Evolutionary conservation across 192 early-diverging fungal species (phyloP).

Genomic region (Podila clonocystis): DNA sequence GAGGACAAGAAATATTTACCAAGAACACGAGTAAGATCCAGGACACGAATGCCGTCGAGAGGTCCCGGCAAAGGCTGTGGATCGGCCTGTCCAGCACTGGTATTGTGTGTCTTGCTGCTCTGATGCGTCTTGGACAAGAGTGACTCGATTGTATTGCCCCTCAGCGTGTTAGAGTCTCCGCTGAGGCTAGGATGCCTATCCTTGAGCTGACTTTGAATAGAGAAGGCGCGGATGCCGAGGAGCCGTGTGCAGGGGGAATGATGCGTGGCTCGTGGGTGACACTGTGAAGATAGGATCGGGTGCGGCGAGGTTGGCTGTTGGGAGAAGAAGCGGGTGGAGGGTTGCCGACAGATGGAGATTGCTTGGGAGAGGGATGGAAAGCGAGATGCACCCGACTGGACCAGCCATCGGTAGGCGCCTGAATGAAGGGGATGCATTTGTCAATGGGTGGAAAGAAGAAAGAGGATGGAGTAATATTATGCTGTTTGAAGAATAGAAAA

Average conservation of each 20-base stretch:
- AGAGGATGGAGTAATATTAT: not conserved
- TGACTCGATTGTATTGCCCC: conserved; percentile 1
- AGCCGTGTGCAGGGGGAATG: not conserved
- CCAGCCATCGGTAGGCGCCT: not conserved
- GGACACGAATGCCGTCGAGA: conserved; percentile 69
- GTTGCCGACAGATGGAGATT: no score
- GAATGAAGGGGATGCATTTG: not conserved
- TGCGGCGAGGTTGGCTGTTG: no score
- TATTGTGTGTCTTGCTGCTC: not conserved
- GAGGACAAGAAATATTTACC: conserved; percentile 19
- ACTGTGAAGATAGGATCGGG: not conserved
- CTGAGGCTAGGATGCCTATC: not conserved
- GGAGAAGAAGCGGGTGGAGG: no score
- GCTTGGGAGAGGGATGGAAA: not conserved
- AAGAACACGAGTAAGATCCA: conserved; percentile 77
- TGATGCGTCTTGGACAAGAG: conserved; percentile 19
- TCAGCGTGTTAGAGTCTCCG: not conserved
- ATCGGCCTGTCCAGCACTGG: not conserved
- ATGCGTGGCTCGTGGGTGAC: not conserved
- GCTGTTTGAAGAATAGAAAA: not conserved
- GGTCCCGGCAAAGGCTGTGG: conserved; percentile 41
- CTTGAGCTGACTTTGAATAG: not conserved
- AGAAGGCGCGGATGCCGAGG: conserved; percentile 4
- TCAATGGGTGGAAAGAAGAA: not conserved
- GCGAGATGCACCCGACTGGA: conserved; percentile 1